Percentiles rank a stretch among this genome's conserved stretches.
These are phyloP conservation scores for Aegle marmelos DNA, from an alignment of 345 rosid genomes.

Conservation along the genomic window DNA sequence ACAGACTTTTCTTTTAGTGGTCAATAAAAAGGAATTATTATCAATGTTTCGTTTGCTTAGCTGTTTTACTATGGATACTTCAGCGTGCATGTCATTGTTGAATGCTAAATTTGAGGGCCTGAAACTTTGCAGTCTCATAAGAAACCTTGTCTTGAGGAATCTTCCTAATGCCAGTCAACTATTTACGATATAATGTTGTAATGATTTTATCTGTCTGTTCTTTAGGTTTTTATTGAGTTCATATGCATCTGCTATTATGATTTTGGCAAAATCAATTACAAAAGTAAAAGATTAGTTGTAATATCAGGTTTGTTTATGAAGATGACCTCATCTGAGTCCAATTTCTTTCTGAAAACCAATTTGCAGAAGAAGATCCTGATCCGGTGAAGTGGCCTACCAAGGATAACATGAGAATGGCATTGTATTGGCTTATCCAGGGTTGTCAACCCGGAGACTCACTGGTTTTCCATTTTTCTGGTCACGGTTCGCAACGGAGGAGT, in stretches of 20 bases:
- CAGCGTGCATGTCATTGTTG: not conserved
- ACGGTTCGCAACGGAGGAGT: slow-evolving; percentile 71
- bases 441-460: slow-evolving; percentile 80
- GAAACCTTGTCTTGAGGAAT: not conserved
- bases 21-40: not conserved
- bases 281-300: not conserved
- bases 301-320: not conserved
- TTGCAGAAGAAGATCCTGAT: slow-evolving; percentile 81
- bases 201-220: not conserved
- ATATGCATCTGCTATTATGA: not conserved
- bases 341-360: not conserved
- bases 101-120: not conserved
- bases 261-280: too few relatives aligned
- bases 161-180: not conserved
- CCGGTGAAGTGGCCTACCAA: slow-evolving; percentile 59
- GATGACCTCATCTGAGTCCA: not conserved
- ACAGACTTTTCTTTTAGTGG: too few relatives aligned
- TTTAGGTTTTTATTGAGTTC: not conserved
- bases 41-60: too few relatives aligned
- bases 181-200: too few relatives aligned
- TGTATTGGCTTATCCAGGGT: slow-evolving; percentile 69
- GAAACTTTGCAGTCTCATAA: not conserved
- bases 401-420: slow-evolving; percentile 64
- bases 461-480: slow-evolving; percentile 88
- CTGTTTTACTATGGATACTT: not conserved